phyloP scores from a whole-genome alignment of 73 alveolate genomes.

The Tetrahymena malaccensis region DNA sequence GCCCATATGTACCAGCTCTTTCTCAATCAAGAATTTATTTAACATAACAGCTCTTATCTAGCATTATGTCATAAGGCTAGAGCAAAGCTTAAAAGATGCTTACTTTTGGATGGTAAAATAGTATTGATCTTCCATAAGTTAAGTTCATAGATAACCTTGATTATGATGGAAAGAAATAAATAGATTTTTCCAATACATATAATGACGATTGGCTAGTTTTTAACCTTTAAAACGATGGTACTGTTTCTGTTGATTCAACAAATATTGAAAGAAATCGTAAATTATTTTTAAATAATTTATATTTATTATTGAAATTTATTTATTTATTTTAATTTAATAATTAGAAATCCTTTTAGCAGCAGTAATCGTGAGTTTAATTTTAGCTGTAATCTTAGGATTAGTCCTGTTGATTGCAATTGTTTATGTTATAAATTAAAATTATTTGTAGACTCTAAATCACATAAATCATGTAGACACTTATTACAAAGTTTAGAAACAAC shows the following conservation, averaged over 20 bases:
- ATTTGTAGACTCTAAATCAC: not conserved
- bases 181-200: not conserved
- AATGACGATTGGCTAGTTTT: constrained; percentile 14
- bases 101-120: constrained; percentile 8
- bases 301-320: not conserved
- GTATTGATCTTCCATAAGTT: not conserved
- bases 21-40: not conserved
- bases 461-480: not conserved
- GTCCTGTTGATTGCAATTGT: not conserved
- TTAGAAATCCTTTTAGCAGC: not conserved
- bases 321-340: not conserved
- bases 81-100: not conserved
- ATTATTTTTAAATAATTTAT: not conserved
- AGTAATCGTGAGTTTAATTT: not conserved
- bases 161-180: not conserved
- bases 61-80: not conserved
- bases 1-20: constrained; percentile 27
- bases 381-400: not conserved
- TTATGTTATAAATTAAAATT: not conserved
- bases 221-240: constrained; percentile 1
- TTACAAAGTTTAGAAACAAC: not conserved
- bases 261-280: not conserved
- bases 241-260: not conserved
- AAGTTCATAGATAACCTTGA: not conserved
- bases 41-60: not conserved